Conservation (phyloP, 805 yeast species). For the Hemisphaericaspora nanyangensis region DNA sequence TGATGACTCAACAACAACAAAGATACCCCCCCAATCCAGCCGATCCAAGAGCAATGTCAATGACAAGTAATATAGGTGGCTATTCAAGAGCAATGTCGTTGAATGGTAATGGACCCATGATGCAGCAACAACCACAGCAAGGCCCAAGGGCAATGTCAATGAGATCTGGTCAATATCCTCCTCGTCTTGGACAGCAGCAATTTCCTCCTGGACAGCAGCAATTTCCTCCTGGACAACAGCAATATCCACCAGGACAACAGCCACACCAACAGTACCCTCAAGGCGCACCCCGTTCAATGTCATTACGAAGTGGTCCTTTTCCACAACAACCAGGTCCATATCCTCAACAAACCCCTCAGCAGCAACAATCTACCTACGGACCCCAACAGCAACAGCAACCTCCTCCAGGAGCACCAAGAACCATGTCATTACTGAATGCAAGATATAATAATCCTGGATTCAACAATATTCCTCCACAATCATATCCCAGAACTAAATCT, state of each 20-base stretch:
- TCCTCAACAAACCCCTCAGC: not conserved
- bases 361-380: not conserved
- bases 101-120: not conserved
- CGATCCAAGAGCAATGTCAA: slow-evolving; percentile 10
- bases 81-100: slow-evolving; percentile 17
- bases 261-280: too few relatives aligned
- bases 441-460: slow-evolving; percentile 1
- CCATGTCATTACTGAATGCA: slow-evolving; percentile 10
- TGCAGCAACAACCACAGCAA: slow-evolving; percentile 3
- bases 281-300: slow-evolving; percentile 3
- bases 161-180: slow-evolving; percentile 8
- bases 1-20: slow-evolving; percentile 14
- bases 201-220: slow-evolving; percentile 3
- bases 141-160: slow-evolving; percentile 30
- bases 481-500: slow-evolving; percentile 7
- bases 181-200: not conserved
- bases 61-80: slow-evolving; percentile 3
- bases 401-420: slow-evolving; percentile 5
- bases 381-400: slow-evolving; percentile 1
- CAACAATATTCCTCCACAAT: slow-evolving; percentile 3
- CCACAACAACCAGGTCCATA: slow-evolving; percentile 5
- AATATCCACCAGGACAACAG: slow-evolving; percentile 2
- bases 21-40: not conserved
- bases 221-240: not conserved
- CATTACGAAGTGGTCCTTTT: slow-evolving; percentile 2